phyloP scores from a whole-genome alignment of 2,329 filamentous ascomycete species.

The Pyrenochaeta sp. region DNA sequence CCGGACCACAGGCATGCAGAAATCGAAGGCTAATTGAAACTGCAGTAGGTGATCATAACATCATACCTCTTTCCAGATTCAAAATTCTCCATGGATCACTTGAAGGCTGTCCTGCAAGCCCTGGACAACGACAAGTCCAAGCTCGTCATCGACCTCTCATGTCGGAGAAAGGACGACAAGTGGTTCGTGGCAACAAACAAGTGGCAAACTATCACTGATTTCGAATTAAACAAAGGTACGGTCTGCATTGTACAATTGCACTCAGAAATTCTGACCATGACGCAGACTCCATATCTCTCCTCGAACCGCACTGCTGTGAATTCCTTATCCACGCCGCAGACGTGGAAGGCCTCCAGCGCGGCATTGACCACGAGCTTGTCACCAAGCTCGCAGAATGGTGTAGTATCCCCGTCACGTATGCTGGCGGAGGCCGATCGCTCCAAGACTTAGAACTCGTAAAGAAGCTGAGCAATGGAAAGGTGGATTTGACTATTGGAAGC shows the following conservation, averaged over 20 bases:
- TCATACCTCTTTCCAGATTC: slow-evolving; percentile 91
- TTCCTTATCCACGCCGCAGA: slow-evolving; percentile 98
- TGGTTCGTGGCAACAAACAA: slow-evolving; percentile 99
- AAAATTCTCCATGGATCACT: slow-evolving; percentile 78
- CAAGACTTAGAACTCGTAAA: slow-evolving; percentile 86
- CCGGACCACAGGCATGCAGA: no score
- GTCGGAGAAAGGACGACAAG: slow-evolving; percentile 74
- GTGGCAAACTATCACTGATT: slow-evolving; percentile 97
- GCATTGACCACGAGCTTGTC: slow-evolving; percentile 88
- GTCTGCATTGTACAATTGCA: no score
- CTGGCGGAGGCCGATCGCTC: slow-evolving; percentile 86
- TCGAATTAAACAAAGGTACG: slow-evolving; percentile 87
- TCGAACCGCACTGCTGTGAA: slow-evolving; percentile 94
- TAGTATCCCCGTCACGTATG: slow-evolving; percentile 92
- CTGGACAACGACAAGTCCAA: slow-evolving; percentile 79
- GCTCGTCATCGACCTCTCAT: slow-evolving; percentile 95
- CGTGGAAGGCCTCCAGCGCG: slow-evolving; percentile 90
- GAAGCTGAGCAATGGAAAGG: slow-evolving; percentile 76
- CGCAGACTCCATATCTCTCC: slow-evolving; percentile 76
- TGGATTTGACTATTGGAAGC: slow-evolving; percentile 96
- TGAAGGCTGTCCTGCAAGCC: slow-evolving; percentile 76
- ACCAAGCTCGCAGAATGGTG: slow-evolving; percentile 82
- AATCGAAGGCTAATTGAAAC: slow-evolving; percentile 17
- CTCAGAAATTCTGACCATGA: no score
- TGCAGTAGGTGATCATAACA: slow-evolving; percentile 88